Evolutionary conservation across 2,329 filamentous ascomycete genomes (phyloP).

Genomic region (Stromatinia cepivora): DNA sequence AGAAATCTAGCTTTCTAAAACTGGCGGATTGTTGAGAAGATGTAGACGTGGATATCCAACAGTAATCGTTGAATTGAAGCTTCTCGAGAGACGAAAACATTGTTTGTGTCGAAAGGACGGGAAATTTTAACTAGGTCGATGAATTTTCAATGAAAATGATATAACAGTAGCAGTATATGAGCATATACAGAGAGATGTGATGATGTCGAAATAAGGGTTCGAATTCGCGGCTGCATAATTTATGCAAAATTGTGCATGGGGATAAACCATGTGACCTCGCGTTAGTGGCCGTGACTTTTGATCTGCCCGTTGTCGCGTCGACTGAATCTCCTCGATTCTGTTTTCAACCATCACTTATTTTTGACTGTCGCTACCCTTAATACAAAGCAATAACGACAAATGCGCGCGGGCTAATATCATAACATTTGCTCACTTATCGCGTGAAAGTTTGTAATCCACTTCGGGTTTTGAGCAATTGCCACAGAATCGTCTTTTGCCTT

Average conservation of each 20-base stretch:
- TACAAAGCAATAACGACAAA: background rate
- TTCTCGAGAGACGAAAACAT: no score
- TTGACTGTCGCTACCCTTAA: background rate
- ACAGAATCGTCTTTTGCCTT: background rate
- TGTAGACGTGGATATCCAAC: background rate
- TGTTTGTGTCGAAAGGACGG: no score
- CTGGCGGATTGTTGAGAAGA: no score
- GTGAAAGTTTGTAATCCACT: background rate
- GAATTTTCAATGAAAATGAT: no score
- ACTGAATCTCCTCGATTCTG: background rate
- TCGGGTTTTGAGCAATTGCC: background rate
- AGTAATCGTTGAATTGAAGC: background rate
- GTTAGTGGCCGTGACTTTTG: background rate
- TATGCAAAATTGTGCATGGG: background rate
- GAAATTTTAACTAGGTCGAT: no score
- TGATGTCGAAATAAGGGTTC: background rate
- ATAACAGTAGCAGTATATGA: no score
- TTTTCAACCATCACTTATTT: background rate
- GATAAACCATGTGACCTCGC: background rate
- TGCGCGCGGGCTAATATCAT: rapidly evolving
- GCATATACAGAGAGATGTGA: no score
- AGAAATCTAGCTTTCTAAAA: background rate
- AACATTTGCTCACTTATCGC: background rate
- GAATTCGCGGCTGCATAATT: background rate
- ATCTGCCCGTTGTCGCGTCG: constrained; percentile 12